Evolutionary conservation across 345 rosid genomes (phyloP), one percentile per base, ranked within the genome.

Genomic region (Moringa oleifera): DNA sequence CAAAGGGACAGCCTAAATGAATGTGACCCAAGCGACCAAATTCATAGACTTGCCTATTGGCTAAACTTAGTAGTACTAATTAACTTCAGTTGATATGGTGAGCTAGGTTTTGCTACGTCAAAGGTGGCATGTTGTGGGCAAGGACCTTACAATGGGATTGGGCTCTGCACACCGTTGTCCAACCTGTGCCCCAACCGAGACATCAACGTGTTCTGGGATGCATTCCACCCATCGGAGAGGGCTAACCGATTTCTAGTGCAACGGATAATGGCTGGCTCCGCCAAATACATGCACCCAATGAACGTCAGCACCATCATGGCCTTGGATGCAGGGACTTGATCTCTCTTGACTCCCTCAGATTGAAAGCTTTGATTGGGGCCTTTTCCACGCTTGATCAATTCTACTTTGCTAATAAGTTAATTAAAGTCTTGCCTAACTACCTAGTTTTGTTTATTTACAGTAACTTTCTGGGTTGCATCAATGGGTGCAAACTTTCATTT

Each of bases 71-170:
- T n/a, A n/a, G n/a, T n/a, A n/a, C n/a, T n/a, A n/a, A n/a, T n/a
- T n/a, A n/a, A n/a, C n/a, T n/a, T n/a, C n/a, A n/a, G n/a, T n/a
- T n/a, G n/a, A n/a, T n/a, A n/a, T n/a, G n/a, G n/a, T n/a, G 37
- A 33, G 5, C 5, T 11, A 33, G 37, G 37, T 4, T 33, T 33
- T 33, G 11, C 37, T 33, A 85, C 94, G 47, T 81, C 89, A 1
- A 58, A 81, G 65, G 61, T 84, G 59, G 94, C 91, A n/a, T 87
- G 91, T 12, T 87, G 86, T 33, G 96, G 89, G 19, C 96, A 87
- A 77, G 91, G 94, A 54, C 83, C 83, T 0, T 83, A 77, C 61
- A 83, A 80, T 71, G 96, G 96, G 31, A 57, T 89, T 18, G 96
- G 96, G 57, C 68, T 87, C 15, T 89, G 96, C 69, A 85, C 96